Evolutionary conservation across 1,284 basidiomycete species (phyloP).

Genomic region (Cryptococcus sp.): DNA sequence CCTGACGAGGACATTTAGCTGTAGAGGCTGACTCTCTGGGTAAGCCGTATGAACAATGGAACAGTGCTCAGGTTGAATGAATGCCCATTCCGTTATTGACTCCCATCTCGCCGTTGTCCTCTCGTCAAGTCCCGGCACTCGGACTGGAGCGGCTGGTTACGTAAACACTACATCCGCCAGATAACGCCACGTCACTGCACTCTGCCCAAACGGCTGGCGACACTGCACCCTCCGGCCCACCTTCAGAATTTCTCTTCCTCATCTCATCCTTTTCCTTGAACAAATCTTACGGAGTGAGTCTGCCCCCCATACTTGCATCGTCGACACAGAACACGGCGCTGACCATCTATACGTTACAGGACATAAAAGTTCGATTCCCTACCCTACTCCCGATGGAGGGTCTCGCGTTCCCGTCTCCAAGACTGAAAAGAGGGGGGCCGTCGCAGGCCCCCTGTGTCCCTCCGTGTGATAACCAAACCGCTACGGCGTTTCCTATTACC

Average conservation of each 20-base stretch:
- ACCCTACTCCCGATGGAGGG: conserved; percentile 44
- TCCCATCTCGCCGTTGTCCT: neutral
- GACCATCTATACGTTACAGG: conserved; percentile 11
- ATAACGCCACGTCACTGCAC: conserved; percentile 6
- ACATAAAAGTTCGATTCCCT: conserved; percentile 51
- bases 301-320: conserved; percentile 1
- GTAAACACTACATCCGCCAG: neutral
- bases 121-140: neutral
- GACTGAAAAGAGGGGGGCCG: conserved; percentile 19
- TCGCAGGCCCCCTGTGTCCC: conserved; percentile 8
- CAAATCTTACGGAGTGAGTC: conserved; percentile 30
- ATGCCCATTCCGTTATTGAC: neutral
- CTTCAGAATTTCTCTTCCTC: neutral
- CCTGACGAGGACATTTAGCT: neutral
- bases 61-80: neutral
- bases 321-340: neutral
- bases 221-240: neutral
- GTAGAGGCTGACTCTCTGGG: neutral
- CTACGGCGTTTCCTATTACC: conserved; percentile 6
- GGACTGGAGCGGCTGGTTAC: neutral
- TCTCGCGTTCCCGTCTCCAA: conserved; percentile 51
- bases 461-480: conserved; percentile 42
- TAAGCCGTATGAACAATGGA: neutral
- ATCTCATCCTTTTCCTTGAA: conserved; percentile 8
- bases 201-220: neutral